A percentile compares a stretch with the other conserved stretches of the same genome.
Conservation (phyloP, 108 stramenopile genomes). For the Licmophora abbreviata region DNA sequence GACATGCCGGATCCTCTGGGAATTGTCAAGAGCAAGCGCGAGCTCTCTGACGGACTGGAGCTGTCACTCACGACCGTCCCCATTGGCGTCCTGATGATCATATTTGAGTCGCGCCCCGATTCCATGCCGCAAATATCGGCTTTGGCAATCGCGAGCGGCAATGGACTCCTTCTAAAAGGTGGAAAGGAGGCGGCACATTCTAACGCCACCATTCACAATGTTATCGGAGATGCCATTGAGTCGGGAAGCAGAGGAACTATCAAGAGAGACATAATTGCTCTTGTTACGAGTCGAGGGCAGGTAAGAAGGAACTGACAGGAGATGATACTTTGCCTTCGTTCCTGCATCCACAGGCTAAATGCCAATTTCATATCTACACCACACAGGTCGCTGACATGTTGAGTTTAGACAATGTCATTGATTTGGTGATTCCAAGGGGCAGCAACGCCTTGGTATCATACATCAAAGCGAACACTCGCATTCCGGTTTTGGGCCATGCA, state of each 20-base stretch:
- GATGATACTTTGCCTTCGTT: neutral
- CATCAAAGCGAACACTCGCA: constrained; percentile 86
- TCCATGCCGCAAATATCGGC: constrained; percentile 97
- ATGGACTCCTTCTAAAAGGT: constrained; percentile 95
- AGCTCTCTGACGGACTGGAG: constrained; percentile 86
- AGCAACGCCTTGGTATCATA: constrained; percentile 82
- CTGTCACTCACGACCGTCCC: constrained; percentile 88
- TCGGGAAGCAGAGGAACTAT: constrained; percentile 77
- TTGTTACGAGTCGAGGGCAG: constrained; percentile 88
- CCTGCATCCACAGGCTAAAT: neutral
- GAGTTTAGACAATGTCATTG: constrained; percentile 85
- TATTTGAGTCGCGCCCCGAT: constrained; percentile 97
- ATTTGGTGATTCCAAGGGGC: constrained; percentile 98
- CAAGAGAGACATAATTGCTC: constrained; percentile 77
- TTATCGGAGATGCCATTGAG: constrained; percentile 90
- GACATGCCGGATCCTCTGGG: constrained; percentile 67
- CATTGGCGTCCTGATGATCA: constrained; percentile 96
- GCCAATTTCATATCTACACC: no score
- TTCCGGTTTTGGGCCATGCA: constrained; percentile 98
- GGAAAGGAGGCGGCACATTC: constrained; percentile 93
- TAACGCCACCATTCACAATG: constrained; percentile 80
- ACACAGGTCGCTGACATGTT: constrained; percentile 86
- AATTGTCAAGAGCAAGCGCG: constrained; percentile 71
- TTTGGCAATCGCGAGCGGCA: constrained; percentile 91
- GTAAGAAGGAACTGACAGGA: no score